Evolutionary conservation across 208 protist genomes (phyloP).

Genomic region (Leptomonas pyrrhocoris): DNA sequence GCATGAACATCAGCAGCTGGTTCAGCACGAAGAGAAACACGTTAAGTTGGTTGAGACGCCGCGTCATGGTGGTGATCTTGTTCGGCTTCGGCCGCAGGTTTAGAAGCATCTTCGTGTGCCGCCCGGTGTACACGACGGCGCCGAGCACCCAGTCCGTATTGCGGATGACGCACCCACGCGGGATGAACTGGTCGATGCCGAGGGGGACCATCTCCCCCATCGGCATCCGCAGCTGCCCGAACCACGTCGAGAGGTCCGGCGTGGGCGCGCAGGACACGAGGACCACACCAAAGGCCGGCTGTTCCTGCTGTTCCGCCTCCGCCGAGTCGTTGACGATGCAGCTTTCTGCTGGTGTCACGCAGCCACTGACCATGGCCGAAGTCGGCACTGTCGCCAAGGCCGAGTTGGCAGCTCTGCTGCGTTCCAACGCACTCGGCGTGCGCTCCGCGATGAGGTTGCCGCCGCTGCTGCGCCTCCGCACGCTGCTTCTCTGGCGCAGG

Average conservation of each 20-base stretch:
- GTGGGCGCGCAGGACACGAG: conserved; percentile 59
- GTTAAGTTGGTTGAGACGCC: conserved; percentile 84
- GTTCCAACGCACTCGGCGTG: conserved; percentile 1
- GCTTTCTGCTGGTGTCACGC: background rate
- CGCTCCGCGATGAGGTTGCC: background rate
- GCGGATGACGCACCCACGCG: conserved; percentile 82
- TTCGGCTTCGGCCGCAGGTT: conserved; percentile 64
- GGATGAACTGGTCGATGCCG: conserved; percentile 86
- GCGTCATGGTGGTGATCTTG: conserved; percentile 71
- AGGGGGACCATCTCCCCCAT: conserved; percentile 56
- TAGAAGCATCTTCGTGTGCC: conserved; percentile 88
- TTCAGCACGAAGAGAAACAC: conserved; percentile 71
- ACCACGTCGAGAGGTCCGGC: conserved; percentile 68
- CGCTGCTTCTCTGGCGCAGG: too few relatives aligned
- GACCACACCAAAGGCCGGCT: conserved; percentile 37
- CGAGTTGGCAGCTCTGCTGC: conserved; percentile 1
- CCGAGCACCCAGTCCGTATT: conserved; percentile 92
- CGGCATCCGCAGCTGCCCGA: conserved; percentile 67
- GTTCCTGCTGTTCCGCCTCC: background rate
- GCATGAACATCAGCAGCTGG: conserved; percentile 56
- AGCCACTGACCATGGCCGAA: background rate
- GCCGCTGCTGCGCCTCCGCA: background rate
- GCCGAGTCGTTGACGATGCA: background rate
- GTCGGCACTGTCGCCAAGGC: conserved; percentile 4
- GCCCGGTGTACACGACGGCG: conserved; percentile 86